Percentiles rank a stretch among this genome's conserved stretches.
These are phyloP conservation scores for Scutellaria barbata DNA, from an alignment of 257 asterid genomes.

Conservation along the genomic window DNA sequence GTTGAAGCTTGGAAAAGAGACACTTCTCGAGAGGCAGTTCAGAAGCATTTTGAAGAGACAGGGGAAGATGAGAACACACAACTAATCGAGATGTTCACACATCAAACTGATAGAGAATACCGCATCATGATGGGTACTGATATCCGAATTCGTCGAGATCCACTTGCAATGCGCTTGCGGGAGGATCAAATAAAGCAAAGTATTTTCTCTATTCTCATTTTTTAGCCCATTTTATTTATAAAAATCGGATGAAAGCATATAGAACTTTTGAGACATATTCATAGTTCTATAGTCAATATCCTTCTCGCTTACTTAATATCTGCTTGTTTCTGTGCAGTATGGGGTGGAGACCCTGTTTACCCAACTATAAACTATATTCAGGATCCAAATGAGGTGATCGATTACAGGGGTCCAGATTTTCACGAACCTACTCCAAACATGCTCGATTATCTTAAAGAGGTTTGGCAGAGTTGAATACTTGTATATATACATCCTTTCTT, in stretches of 20 bases:
- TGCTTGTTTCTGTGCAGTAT: conserved; percentile 63
- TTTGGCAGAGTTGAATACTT: conserved; percentile 39
- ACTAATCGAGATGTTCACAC: conserved; percentile 75
- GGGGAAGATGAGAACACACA: conserved; percentile 94
- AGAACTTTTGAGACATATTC: neutral
- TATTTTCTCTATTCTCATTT: conserved; percentile 33
- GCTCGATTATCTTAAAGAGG: conserved; percentile 94
- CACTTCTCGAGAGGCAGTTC: conserved; percentile 84
- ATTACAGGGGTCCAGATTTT: conserved; percentile 94
- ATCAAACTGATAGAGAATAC: conserved; percentile 88
- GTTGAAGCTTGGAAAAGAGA: conserved; percentile 84
- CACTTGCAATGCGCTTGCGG: conserved; percentile 88
- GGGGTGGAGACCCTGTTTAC: conserved; percentile 99
- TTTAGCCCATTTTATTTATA: neutral
- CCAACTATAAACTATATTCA: conserved; percentile 95
- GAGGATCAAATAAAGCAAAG: conserved; percentile 96
- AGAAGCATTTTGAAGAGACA: conserved; percentile 93
- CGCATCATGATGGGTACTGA: conserved; percentile 98
- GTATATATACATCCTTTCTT: neutral
- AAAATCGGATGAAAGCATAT: neutral
- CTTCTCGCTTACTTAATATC: conserved; percentile 14
- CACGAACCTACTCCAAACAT: conserved; percentile 98
- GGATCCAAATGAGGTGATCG: conserved; percentile 93
- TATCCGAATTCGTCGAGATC: conserved; percentile 81
- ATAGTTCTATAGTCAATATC: conserved; percentile 1